Conservation (phyloP, 2,329 filamentous ascomycete genomes). For the Trichoderma atroviride region DNA sequence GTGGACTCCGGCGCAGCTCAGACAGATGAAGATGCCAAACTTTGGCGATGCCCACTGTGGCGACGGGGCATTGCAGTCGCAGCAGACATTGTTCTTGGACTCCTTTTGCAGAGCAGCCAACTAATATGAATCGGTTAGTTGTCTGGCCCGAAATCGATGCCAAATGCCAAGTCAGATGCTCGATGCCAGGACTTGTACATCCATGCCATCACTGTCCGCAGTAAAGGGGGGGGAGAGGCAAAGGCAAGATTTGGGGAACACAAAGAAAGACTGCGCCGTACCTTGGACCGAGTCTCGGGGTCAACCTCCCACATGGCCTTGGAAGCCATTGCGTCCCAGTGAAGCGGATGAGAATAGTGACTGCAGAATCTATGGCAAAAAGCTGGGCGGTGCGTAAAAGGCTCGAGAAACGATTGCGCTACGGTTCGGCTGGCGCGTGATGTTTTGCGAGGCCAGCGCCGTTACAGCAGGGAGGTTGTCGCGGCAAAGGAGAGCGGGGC, state of each 20-base stretch:
- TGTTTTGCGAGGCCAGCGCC: slow-evolving; percentile 14
- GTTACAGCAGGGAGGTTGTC: slow-evolving; percentile 18
- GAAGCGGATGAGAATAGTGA: background rate
- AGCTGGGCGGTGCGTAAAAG: background rate
- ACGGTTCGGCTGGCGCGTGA: slow-evolving; percentile 13
- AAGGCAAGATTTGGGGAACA: slow-evolving; percentile 1
- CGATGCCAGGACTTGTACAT: background rate
- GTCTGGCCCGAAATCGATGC: slow-evolving; percentile 20
- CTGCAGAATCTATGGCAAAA: background rate
- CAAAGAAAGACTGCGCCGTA: slow-evolving; percentile 44
- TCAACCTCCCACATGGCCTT: slow-evolving; percentile 98
- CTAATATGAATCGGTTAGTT: slow-evolving; percentile 48
- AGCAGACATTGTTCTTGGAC: slow-evolving; percentile 85
- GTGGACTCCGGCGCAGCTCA: slow-evolving; percentile 93
- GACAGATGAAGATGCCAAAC: slow-evolving; percentile 98
- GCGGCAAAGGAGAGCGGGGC: slow-evolving; percentile 21
- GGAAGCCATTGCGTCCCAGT: slow-evolving; percentile 53
- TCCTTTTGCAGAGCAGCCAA: slow-evolving; percentile 89
- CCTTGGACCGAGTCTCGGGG: slow-evolving; percentile 94
- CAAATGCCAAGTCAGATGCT: background rate
- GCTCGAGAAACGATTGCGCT: background rate
- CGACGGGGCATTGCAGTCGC: slow-evolving; percentile 92
- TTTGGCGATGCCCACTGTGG: slow-evolving; percentile 98
- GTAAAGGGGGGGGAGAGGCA: slow-evolving; percentile 7
- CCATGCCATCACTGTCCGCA: slow-evolving; percentile 15